These are phyloP conservation scores for Gossypium lobatum DNA, from an alignment of 441 rosid species.

Conservation along the genomic window DNA sequence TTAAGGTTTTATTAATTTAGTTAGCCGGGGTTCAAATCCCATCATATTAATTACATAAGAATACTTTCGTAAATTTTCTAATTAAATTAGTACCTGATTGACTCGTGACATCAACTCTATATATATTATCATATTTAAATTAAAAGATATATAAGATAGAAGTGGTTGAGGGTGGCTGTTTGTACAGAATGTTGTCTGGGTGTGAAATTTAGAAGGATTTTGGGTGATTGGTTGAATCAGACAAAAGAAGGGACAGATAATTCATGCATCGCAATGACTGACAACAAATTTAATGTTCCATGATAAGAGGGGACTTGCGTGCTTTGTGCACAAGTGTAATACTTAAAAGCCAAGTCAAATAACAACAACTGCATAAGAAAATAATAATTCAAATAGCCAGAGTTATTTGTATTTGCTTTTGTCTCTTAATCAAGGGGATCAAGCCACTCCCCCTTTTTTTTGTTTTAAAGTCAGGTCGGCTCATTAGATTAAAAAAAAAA, in stretches of 20 bases:
- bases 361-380: too few species aligned
- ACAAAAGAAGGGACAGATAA: slow-evolving; percentile 25
- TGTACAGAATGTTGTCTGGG: slow-evolving; percentile 21
- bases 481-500: too few species aligned
- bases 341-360: not conserved
- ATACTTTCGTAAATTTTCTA: too few species aligned
- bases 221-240: slow-evolving; percentile 4
- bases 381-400: too few species aligned
- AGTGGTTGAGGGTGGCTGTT: slow-evolving; percentile 15
- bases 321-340: slow-evolving; percentile 7
- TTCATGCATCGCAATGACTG: slow-evolving; percentile 20
- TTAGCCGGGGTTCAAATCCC: too few species aligned
- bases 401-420: too few species aligned
- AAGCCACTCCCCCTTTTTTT: too few species aligned
- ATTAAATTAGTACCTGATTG: accelerated
- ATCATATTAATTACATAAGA: too few species aligned
- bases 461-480: too few species aligned
- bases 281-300: not conserved
- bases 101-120: too few species aligned
- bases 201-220: slow-evolving; percentile 23
- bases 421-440: too few species aligned
- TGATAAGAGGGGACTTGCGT: not conserved
- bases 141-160: not conserved
- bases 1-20: too few species aligned
- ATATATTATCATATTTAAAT: not conserved